A percentile compares a stretch with the other conserved stretches of the same genome.
These are phyloP conservation scores for Gryganskiella cystojenkinii DNA, from an alignment of 192 early-diverging fungal species.

Conservation along the genomic window DNA sequence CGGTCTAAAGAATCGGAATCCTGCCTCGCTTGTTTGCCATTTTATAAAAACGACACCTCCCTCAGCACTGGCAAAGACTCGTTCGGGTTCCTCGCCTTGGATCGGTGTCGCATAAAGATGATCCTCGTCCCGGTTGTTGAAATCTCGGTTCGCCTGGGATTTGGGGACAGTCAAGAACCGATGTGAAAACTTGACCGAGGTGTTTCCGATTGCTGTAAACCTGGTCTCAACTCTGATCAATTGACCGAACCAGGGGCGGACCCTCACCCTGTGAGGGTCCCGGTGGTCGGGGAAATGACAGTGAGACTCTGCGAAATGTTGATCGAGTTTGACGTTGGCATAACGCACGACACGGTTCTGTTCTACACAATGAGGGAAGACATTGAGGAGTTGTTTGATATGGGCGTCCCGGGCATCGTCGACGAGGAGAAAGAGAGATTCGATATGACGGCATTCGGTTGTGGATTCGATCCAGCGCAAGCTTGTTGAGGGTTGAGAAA, in stretches of 20 bases:
- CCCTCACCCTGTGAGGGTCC: not conserved
- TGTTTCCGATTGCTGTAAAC: constrained; percentile 29
- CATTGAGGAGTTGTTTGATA: constrained; percentile 16
- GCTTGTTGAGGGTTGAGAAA: constrained; percentile 11
- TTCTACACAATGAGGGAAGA: constrained; percentile 20
- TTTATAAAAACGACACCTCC: constrained; percentile 35
- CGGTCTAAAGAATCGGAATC: constrained; percentile 34
- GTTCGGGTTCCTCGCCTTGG: constrained; percentile 32
- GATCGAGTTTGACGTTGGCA: constrained; percentile 42
- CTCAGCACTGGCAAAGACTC: constrained; percentile 46
- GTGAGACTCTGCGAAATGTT: constrained; percentile 19
- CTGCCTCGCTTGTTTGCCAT: constrained; percentile 34
- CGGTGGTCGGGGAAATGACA: not conserved
- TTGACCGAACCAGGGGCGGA: constrained; percentile 18
- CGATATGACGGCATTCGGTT: constrained; percentile 39
- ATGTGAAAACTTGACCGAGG: constrained; percentile 33
- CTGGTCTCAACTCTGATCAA: constrained; percentile 42
- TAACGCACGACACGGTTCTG: constrained; percentile 40
- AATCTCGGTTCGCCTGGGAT: constrained; percentile 34
- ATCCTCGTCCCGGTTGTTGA: constrained; percentile 38
- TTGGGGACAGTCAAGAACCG: constrained; percentile 42
- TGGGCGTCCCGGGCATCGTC: constrained; percentile 43
- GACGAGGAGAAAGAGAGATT: constrained; percentile 35
- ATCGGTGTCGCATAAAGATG: constrained; percentile 12
- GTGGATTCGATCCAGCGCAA: constrained; percentile 39